Evolutionary conservation across 148 eudicot species (phyloP), one percentile per base, ranked within the genome.

Genomic region (Cornus kousa): DNA sequence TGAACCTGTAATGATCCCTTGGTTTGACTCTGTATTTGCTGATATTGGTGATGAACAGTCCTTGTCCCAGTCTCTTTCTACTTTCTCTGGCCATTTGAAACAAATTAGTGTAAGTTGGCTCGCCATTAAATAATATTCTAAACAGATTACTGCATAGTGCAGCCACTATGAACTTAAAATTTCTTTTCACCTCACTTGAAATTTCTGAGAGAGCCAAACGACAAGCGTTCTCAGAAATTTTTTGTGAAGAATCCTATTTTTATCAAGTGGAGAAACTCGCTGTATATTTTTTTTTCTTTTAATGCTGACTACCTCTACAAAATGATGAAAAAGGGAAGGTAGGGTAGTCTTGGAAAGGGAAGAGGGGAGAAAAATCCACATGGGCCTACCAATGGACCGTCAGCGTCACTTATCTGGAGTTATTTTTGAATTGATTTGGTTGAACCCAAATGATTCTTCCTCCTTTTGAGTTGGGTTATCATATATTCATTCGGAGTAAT

Each of bases 1-100:
- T 79, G 99, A 92, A 87, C 88, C 95, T 62, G 94, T 82, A 57
- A 83, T 57, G 85, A 85, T 92, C 64, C 99, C 97, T 72, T 96
- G 99, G 97, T 92, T 93, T 89, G 99, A 96, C 82, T 87, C 74
- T 85, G 90, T 96, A 83, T 88, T 87, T 81, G 99, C 99, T 83
- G 99, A 96, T 89, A 96, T 96, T 84, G 98, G 99, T 74, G 99
- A 96, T 86, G 97, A 89, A 64, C 99, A 96, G 78, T 96, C 99
- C 77, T 77, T 96, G 82, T 89, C 98, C 74, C 98, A 96, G 73
- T 96, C 99, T 78, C 77, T 96, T 73, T 96, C 99, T 85, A 96
- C 99, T 74, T 96, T 96, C 82, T 92, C 99, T 39, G 98, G 98
- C 72, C 99, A 96, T 88, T 90, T 96, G 86, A 93, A 91, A 82